Evolutionary conservation across 78 protist genomes (phyloP), one percentile per base, ranked within the genome.

Genomic region (Thecamonas trahens): DNA sequence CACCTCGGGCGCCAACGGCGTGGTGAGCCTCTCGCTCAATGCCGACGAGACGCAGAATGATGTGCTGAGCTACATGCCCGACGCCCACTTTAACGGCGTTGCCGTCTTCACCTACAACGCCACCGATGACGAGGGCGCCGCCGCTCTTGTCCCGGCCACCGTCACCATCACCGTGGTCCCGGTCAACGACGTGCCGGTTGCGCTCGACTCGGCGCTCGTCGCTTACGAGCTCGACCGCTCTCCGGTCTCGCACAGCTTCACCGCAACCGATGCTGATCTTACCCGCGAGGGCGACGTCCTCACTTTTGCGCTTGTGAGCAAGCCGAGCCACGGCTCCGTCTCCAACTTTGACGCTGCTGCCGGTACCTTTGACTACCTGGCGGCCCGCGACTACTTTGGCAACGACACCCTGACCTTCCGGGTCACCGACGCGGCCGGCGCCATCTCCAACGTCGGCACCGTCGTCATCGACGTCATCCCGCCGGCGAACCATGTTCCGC

Each of bases 131-230:
- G 28, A 38, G 28, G 65, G 45, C 35, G 17, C 32, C 34, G 3
- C 38, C 3, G 26, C 22, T n/a, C 24, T 60, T 6, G n/a, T n/a
- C n/a, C n/a, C 47, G 22, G 62, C 15, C 15, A 34, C 29, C 42
- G 62, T 9, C 1, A 34, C 62, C 5, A 57, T 34, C 40, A 38
- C 0, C 17, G 65, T 60, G 32, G 28, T 2, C 24, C 29, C 50
- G 22, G 20, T 60, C 50, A 60, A 60, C 65, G 65, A 60, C 65
- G 40, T 20, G 65, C 65, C 65, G 5, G 34, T 38, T 9, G 40
- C 40, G 42, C 1, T 3, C 28, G 26, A 7, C 0, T 4, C 32
- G 44, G 15, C 22, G 28, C 28, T 57, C 42, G 1, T n/a, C n/a
- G n/a, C n/a, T n/a, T n/a, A n/a, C n/a, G n/a, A n/a, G n/a, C n/a